Evolutionary conservation across 31 red algal genomes (phyloP), one percentile per base, ranked within the genome.

Genomic region (Endocladia muricata): DNA sequence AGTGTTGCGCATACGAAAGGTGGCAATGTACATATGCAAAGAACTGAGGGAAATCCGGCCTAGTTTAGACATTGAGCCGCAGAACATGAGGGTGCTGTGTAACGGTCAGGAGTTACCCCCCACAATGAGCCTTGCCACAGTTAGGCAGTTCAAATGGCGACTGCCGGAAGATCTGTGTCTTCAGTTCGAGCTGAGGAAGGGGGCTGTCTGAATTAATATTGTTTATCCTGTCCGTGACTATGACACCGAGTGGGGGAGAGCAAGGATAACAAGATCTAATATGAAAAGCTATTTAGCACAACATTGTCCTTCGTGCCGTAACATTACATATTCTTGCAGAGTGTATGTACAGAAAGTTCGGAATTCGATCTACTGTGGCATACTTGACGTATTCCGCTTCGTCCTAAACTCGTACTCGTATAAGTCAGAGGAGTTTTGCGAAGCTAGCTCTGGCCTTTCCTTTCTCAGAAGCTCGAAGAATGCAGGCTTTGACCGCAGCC

Each of bases 21-120:
- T 92, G 25, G 75, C 79, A 23, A 56, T 44, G 11, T 97, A 97
- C 59, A 79, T 93, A 15, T 84, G 81, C 25, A 90, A 79, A 34
- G 85, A 81, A 59, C 37, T 86, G 49, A 74, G 76, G 72, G 81
- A 86, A 2, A 32, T 42, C 2, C 34, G 36, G 41, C 51, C 70
- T 19, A 58, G 48, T 4, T 32, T 74, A 57, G 71, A 76, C 26
- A 43, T 76, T 41, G 76, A 84, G 1, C 36, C 48, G 35, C 37
- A 66, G 30, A 68, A 94, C 26, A 39, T 97, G 37, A 90, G 93
- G 56, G 86, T 97, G 52, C 68, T 97, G 30, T 97, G 94, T 61
- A 78, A 86, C 48, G 86, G 91, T 42, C 84, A 90, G 51, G 77
- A 86, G 41, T 49, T 97, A 33, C 72, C 73, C 9, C 58, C 79